Conservation (phyloP, 148 eudicot species). For the Silene uniflora region DNA sequence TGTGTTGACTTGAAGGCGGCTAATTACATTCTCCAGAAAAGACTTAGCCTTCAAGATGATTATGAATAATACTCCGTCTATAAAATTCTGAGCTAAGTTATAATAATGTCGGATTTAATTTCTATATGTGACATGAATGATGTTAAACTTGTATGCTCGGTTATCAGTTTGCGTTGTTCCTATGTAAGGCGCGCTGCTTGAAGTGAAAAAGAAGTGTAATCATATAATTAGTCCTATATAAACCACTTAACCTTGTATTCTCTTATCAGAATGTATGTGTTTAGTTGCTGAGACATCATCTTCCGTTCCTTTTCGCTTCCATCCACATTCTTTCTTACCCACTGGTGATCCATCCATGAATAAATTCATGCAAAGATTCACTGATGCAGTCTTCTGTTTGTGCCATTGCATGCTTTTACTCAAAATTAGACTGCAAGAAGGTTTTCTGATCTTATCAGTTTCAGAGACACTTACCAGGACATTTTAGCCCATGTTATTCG, state of each 20-base stretch:
- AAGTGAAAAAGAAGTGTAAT: background rate
- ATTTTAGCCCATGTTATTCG: no score
- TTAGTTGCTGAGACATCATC: no score
- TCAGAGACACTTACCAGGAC: no score
- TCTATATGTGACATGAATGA: background rate
- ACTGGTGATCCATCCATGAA: no score
- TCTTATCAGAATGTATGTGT: background rate
- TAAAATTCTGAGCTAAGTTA: background rate
- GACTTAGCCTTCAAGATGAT: conserved; percentile 28
- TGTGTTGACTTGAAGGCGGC: conserved; percentile 28
- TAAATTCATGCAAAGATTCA: no score
- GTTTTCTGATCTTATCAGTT: no score
- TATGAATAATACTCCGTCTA: conserved; percentile 10
- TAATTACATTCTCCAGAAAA: conserved; percentile 30
- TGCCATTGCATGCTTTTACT: no score
- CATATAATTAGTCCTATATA: conserved; percentile 1
- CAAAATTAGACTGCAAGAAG: no score
- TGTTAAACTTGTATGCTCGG: conserved; percentile 1
- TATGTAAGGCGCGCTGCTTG: background rate
- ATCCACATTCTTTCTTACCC: no score
- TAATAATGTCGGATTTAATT: conserved; percentile 3
- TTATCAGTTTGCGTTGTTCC: background rate
- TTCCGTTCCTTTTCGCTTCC: no score
- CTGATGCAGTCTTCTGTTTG: no score
- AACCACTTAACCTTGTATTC: background rate